Base-by-base conservation (phyloP, 495 filamentous ascomycete genomes). In the Diplogelasinospora grovesii region DNA sequence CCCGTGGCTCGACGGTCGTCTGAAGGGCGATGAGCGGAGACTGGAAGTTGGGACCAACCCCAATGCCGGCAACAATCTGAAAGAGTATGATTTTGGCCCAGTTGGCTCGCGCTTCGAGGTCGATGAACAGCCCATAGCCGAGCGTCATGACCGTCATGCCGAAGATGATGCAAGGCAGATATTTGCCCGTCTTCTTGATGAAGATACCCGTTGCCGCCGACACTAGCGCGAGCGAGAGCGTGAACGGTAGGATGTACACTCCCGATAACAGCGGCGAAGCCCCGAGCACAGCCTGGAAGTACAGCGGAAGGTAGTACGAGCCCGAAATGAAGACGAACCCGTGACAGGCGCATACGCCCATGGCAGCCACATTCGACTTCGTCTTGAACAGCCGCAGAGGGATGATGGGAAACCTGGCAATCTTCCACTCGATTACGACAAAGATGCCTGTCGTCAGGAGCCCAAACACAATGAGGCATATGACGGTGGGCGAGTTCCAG, bases 381-480 rank as follows among this genome's bases (percentile, higher is more conserved):
- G 71, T 58, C 14, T 63, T 65, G 64, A 89, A 88, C 2, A 94
- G 60, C 0, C 71, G 70, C 24, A 84, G 54, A 0, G 89, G 89
- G 52, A 90, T 87, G 30, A 94, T 69, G 1, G 89, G 87, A 48
- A 80, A 82, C 22, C 77, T 71, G 43, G 88, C 86, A 3, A 89
- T 37, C 48, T 79, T 81, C 71, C 69, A 77, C 56, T 93, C 86
- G 52, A 78, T 70, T 1, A 85, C 13, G 51, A 77, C 61, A 54
- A 89, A 92, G 20, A 85, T 39, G 5, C 48, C 64, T 36, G 76
- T 71, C n/a, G 72, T 72, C 8, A 81, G 23, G 19, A 81, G 27
- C 7, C 89, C 87, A 49, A 89, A 87, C 21, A 92, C 63, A 43
- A 94, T 73, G 15, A 92, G 66, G 59, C 85, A 88, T 39, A 94